A percentile compares a stretch with the other conserved stretches of the same genome.
Conservation (phyloP, 2,329 filamentous ascomycete genomes). For the Monosporascus sp. region DNA sequence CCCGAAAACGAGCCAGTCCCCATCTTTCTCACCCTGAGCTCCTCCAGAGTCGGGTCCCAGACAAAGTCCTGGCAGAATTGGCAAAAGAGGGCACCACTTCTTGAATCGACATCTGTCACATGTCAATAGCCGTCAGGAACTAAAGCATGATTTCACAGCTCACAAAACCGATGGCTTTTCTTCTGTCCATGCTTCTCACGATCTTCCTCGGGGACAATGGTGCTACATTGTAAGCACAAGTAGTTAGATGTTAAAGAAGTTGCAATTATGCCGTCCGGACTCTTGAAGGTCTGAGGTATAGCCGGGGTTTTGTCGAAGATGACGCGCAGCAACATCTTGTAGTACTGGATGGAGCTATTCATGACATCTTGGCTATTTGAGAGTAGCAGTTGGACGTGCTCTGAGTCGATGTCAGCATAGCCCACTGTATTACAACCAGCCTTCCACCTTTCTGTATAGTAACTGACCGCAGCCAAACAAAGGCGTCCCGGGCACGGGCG, state of each 20-base stretch:
- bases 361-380: slow-evolving; percentile 57
- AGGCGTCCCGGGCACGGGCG: slow-evolving; percentile 52
- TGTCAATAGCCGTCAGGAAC: neutral
- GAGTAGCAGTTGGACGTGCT: slow-evolving; percentile 67
- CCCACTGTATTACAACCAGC: too few species aligned
- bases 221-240: slow-evolving; percentile 68
- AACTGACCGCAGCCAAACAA: slow-evolving; percentile 60
- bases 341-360: slow-evolving; percentile 65
- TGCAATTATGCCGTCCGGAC: slow-evolving; percentile 49
- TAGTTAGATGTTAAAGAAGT: slow-evolving; percentile 65
- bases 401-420: slow-evolving; percentile 39
- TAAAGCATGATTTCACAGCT: slow-evolving; percentile 15
- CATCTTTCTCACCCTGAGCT: slow-evolving; percentile 66
- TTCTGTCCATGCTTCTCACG: slow-evolving; percentile 62
- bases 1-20: slow-evolving; percentile 62
- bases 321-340: slow-evolving; percentile 65
- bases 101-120: slow-evolving; percentile 67
- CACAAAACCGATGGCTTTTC: slow-evolving; percentile 72
- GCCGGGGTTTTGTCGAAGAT: slow-evolving; percentile 65
- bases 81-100: slow-evolving; percentile 70
- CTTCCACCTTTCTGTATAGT: slow-evolving; percentile 7
- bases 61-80: slow-evolving; percentile 79
- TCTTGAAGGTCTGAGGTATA: slow-evolving; percentile 61
- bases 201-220: slow-evolving; percentile 62
- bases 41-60: slow-evolving; percentile 76